Base-by-base conservation (phyloP, 768 basidiomycete species). In the Podaxis mareebaensis region DNA sequence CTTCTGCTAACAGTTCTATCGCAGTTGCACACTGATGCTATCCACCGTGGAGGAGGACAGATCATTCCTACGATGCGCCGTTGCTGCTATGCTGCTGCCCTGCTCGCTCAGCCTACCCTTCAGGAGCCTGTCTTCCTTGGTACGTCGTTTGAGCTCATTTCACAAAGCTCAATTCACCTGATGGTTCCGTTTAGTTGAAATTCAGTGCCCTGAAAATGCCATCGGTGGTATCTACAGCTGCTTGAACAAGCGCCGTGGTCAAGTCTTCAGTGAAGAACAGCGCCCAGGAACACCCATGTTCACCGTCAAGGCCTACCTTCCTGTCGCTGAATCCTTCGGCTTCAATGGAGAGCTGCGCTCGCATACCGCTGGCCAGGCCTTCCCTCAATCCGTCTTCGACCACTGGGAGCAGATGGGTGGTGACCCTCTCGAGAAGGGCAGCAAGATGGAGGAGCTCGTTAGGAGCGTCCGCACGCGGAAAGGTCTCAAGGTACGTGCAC, bases 31-130 rank as follows among this genome's bases (percentile, higher is more conserved):
- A 83, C 97, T 74, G 96, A 99, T 84, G 96, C 96, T 67, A 99
- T 99, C 75, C 97, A 99, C 79, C 92, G 96, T 83, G 96, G 97
- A 77, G 96, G 96, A 82, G 96, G 96, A 78, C 93, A 99, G 78
- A 85, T 99, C 72, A 98, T 99, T 77, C 96, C 96, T 61, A 96
- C 94, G 42, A 93, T 91, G 78, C 91, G 97, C 79, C 93, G 97
- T 74, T 96, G 90, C 68, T 92, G 90, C 73, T 99, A 99, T 78
- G 96, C 97, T 66, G 95, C 96, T 58, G 92, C 94, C 77, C 75
- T 99, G 68, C 88, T 99, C 69, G 95, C 96, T 65, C 84, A 84
- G 11, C 97, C 97, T 48, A 84, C 85, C 79, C 85, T 99, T 65
- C 96, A 98, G 75, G 97, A 99, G 78, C 97, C 97, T 61, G 81